These are phyloP conservation scores for Lactarius sp. DNA, from an alignment of 768 basidiomycete species.

Conservation along the genomic window DNA sequence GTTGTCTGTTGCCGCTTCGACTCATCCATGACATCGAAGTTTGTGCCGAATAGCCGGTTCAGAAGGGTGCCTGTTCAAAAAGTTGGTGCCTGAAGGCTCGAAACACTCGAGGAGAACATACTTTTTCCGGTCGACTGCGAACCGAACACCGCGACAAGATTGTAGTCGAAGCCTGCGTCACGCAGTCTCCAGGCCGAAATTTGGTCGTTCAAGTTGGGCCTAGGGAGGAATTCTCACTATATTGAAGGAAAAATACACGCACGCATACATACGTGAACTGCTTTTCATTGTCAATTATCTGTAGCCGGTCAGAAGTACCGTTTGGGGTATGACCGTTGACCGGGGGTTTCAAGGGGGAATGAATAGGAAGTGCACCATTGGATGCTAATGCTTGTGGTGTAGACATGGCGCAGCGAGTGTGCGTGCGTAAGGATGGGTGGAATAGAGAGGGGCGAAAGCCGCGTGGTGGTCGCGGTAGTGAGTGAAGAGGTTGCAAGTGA, in stretches of 20 bases:
- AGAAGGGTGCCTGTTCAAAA: slow-evolving; percentile 74
- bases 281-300: slow-evolving; percentile 92
- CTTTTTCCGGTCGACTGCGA: slow-evolving; percentile 97
- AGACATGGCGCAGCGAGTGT: slow-evolving; percentile 18
- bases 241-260: slow-evolving; percentile 7
- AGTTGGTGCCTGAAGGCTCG: not conserved
- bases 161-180: slow-evolving; percentile 90
- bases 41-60: slow-evolving; percentile 93
- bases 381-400: slow-evolving; percentile 12
- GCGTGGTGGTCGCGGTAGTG: no score
- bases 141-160: slow-evolving; percentile 93
- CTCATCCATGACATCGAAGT: slow-evolving; percentile 99
- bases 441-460: no score
- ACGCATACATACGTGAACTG: slow-evolving; percentile 73
- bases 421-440: no score
- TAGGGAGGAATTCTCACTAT: slow-evolving; percentile 29
- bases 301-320: slow-evolving; percentile 52
- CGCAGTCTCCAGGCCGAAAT: slow-evolving; percentile 84
- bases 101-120: slow-evolving; percentile 34
- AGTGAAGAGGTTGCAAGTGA: no score
- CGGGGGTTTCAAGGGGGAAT: slow-evolving; percentile 3
- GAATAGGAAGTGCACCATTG: slow-evolving; percentile 10
- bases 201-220: slow-evolving; percentile 62
- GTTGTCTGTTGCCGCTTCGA: slow-evolving; percentile 91
- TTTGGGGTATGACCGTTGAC: slow-evolving; percentile 26